Evolutionary conservation across 148 eudicot genomes (phyloP).

Genomic region (Mesembryanthemum crystallinum): DNA sequence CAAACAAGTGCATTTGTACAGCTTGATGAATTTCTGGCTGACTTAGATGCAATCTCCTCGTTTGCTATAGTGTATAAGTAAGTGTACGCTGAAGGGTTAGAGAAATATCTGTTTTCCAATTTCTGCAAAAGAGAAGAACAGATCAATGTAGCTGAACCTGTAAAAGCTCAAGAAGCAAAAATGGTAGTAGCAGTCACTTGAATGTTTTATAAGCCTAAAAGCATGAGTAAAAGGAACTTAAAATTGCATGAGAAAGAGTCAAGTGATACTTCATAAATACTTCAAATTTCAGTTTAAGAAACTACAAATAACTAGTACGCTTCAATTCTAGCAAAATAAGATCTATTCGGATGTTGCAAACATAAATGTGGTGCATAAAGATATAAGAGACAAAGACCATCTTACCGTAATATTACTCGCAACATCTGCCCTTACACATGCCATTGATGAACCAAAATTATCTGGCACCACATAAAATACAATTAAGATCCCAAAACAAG

Average conservation of each 20-base stretch:
- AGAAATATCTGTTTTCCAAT: conserved; percentile 62
- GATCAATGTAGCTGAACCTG: not conserved
- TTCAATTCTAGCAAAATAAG: not conserved
- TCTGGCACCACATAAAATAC: conserved; percentile 33
- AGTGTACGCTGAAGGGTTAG: conserved; percentile 51
- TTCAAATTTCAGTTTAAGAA: not conserved
- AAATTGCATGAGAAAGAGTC: conserved; percentile 2
- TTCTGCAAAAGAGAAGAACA: conserved; percentile 37
- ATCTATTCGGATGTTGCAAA: not conserved
- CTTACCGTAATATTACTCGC: conserved; percentile 71
- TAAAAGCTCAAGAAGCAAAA: not conserved
- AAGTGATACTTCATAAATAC: too few species aligned
- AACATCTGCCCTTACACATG: conserved; percentile 64
- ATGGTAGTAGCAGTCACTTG: not conserved
- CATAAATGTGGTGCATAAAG: not conserved
- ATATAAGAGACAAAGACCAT: not conserved
- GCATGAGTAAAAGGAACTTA: not conserved
- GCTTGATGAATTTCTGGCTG: conserved; percentile 73
- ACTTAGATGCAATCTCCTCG: conserved; percentile 65
- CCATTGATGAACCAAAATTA: conserved; percentile 72
- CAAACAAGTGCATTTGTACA: conserved; percentile 87
- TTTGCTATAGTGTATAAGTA: conserved; percentile 57
- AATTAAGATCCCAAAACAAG: not conserved
- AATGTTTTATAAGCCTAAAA: not conserved
- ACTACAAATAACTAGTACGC: not conserved